Evolutionary conservation across 768 basidiomycete genomes (phyloP).

Genomic region (Pulveroboletus sp.): DNA sequence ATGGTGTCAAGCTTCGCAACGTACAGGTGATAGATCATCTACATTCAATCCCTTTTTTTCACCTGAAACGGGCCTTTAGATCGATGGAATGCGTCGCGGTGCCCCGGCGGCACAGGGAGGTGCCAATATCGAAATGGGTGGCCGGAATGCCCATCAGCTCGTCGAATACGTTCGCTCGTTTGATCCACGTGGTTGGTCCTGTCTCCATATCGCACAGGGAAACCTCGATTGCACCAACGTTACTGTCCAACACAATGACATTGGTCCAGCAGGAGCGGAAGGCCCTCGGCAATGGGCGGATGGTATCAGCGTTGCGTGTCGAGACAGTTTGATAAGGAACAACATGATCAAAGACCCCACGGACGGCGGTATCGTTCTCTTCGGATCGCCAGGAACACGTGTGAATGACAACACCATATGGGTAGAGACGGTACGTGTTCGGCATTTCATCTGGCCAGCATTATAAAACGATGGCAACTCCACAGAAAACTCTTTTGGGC

Average conservation of each 20-base stretch:
- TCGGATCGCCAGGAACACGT: slow-evolving; percentile 69
- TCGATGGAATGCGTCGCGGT: slow-evolving; percentile 67
- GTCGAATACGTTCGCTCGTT: slow-evolving; percentile 75
- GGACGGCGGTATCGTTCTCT: slow-evolving; percentile 78
- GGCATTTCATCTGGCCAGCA: background rate
- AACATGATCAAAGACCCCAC: slow-evolving; percentile 73
- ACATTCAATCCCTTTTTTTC: background rate
- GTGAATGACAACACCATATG: slow-evolving; percentile 78
- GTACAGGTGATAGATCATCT: slow-evolving; percentile 54
- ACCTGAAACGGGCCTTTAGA: slow-evolving; percentile 36
- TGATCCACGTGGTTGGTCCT: slow-evolving; percentile 81
- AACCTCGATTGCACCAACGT: slow-evolving; percentile 58
- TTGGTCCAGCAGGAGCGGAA: slow-evolving; percentile 74
- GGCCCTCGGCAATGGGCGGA: slow-evolving; percentile 75
- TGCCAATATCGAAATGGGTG: slow-evolving; percentile 86
- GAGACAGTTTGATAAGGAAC: slow-evolving; percentile 56
- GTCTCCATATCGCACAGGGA: slow-evolving; percentile 73
- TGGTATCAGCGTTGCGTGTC: slow-evolving; percentile 74
- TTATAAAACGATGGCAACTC: background rate
- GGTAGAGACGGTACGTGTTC: slow-evolving; percentile 55
- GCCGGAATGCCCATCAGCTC: slow-evolving; percentile 65
- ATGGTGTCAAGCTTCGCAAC: slow-evolving; percentile 63
- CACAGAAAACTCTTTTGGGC: slow-evolving; percentile 64
- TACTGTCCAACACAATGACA: slow-evolving; percentile 77
- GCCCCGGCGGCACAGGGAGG: slow-evolving; percentile 56